Evolutionary conservation across 257 asterid genomes (phyloP), one percentile per base, ranked within the genome.

Genomic region (Solanum lignicaule): DNA sequence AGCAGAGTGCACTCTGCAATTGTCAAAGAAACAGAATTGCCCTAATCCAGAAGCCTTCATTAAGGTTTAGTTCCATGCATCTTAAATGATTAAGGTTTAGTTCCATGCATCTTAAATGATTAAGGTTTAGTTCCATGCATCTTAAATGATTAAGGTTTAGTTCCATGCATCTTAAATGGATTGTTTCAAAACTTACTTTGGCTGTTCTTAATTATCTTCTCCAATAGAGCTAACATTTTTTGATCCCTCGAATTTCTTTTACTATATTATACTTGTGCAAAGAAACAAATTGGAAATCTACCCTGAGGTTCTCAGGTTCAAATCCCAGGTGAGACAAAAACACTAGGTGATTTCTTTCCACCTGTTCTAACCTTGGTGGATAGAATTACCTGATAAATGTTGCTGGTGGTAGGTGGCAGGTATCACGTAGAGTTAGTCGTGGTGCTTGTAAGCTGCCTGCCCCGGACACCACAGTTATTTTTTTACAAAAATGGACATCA

Each of bases 21-120:
- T 91, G 87, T 91, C 92, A 60, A 90, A 90, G 87, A 90, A 86
- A 86, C 92, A 91, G 88, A 91, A 86, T 58, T 91, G 92, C 55
- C 93, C 93, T 38, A 76, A 90, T 76, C 93, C 92, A 13, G 74
- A 89, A 43, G 88, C 88, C 58, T 91, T 91, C 66, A 85, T 89
- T 84, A 81, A 85, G 89, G 93, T 91, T 83, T 88, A 38, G 41
- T 86, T 69, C 71, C 21, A n/a, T 46, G 39, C 39, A 41, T 86
- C 83, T 46, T 35, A 25, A 72, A 13, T 74, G 58, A 85, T 89
- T 84, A 81, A 85, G 89, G 93, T 91, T 83, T 88, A 38, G 41
- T 86, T 69, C 71, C 21, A n/a, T 46, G 39, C 39, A n/a, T n/a
- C n/a, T n/a, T n/a, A n/a, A n/a, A n/a, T n/a, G n/a, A 85, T 89